Evolutionary conservation across 2,329 filamentous ascomycete species (phyloP).

Genomic region (Colletotrichum tofieldiae): DNA sequence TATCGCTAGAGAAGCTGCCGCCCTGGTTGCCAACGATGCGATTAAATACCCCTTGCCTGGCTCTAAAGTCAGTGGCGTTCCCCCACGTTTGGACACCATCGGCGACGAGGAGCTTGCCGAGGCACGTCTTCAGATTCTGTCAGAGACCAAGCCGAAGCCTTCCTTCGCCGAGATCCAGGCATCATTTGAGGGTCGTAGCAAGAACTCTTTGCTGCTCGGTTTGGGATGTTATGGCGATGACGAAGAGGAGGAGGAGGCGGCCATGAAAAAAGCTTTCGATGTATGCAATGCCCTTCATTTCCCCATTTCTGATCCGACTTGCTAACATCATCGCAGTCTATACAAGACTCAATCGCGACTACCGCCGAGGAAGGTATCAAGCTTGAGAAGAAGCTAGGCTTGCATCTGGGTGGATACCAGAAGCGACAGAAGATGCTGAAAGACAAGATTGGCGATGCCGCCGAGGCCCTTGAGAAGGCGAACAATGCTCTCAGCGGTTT

Average conservation of each 20-base stretch:
- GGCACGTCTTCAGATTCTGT: conserved; percentile 82
- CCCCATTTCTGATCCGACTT: not conserved
- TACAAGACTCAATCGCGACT: conserved; percentile 81
- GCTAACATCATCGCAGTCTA: conserved; percentile 62
- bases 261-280: conserved; percentile 82
- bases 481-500: conserved; percentile 81
- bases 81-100: conserved; percentile 74
- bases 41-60: conserved; percentile 80
- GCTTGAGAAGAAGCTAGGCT: conserved; percentile 91
- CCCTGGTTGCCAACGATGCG: conserved; percentile 88
- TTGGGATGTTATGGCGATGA: conserved; percentile 86
- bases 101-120: conserved; percentile 81
- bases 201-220: conserved; percentile 78
- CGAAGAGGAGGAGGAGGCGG: conserved; percentile 75
- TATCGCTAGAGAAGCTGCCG: conserved; percentile 83
- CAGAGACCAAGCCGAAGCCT: conserved; percentile 73
- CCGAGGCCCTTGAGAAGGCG: conserved; percentile 81
- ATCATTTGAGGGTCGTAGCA: conserved; percentile 68
- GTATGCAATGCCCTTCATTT: conserved; percentile 60
- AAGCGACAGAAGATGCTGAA: conserved; percentile 86
- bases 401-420: conserved; percentile 92
- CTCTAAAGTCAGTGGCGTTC: conserved; percentile 74
- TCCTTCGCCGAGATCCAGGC: conserved; percentile 66
- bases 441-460: conserved; percentile 84
- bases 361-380: conserved; percentile 88